Base-by-base conservation (phyloP, 73 alveolate genomes). In the Durusdinium trenchii region DNA sequence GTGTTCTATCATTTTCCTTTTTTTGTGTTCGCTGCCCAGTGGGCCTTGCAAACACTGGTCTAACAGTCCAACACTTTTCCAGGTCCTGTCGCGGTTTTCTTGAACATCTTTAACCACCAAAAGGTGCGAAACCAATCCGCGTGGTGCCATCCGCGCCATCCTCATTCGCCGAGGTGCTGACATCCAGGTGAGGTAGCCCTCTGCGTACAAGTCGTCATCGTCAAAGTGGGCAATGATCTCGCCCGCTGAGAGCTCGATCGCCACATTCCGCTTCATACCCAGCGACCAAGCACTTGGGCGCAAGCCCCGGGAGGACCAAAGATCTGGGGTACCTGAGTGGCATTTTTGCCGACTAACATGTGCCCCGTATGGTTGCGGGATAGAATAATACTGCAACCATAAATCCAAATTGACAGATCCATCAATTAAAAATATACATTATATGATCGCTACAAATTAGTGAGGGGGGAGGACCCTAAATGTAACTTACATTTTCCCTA, bases 151-250 rank as follows among this genome's bases (percentile, higher is more conserved):
- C 71, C 71, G 71, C 18, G 46, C 82, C 36, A 40, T n/a, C 42
- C 86, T 51, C 36, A 38, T 47, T 67, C 48, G 47, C 51, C 48
- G 28, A 90, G 40, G 79, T 89, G 89, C n/a, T 75, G 83, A n/a
- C 99, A 94, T 94, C 82, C 79, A 94, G 23, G 52, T 54, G 36
- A 94, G 67, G 67, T 94, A 94, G 42, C 71, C 84, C 38, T 69
- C 40, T 4, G 99, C 99, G 52, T 94, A 94, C 32, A 94, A 51
- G 67, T 94, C 99, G 32, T 94, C 99, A 35, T 94, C 99, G 32
- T 94, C 99, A 46, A 94, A 94, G 54, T 94, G 99, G 38, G 99
- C 99, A 45, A 94, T 47, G 94, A 91, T 48, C 64, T 91, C 98
- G 32, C 98, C 98, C 26, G 78, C 71, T 9, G 82, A n/a, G 64